These are phyloP conservation scores for Polytrichum commune DNA, from an alignment of 225 moss, liverwort and hornwort genomes.

Conservation along the genomic window DNA sequence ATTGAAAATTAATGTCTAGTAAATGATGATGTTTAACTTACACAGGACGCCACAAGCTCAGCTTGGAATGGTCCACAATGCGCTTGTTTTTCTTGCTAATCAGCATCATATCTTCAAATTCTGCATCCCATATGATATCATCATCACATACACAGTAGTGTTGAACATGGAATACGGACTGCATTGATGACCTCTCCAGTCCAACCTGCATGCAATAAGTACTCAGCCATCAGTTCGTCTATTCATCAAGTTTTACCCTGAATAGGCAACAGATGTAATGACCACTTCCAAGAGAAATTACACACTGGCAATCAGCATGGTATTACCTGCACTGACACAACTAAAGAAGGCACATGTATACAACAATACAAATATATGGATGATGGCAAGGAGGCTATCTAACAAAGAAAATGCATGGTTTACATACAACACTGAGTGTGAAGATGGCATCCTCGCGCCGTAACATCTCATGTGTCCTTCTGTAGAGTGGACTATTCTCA, in stretches of 20 bases:
- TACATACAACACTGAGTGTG: slow-evolving; percentile 64
- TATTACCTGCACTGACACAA: too few relatives aligned
- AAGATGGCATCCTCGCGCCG: slow-evolving; percentile 71
- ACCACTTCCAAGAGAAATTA: too few relatives aligned
- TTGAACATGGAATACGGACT: slow-evolving; percentile 81
- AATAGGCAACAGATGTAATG: too few relatives aligned
- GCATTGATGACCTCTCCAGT: slow-evolving; percentile 81
- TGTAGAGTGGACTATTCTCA: slow-evolving; percentile 59
- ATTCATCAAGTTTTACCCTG: too few relatives aligned
- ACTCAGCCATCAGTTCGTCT: neutral
- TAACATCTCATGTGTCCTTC: slow-evolving; percentile 69
- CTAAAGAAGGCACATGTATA: too few relatives aligned
- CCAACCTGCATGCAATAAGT: slow-evolving; percentile 45
- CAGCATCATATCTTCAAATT: slow-evolving; percentile 79
- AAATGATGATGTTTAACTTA: neutral
- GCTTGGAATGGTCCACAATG: slow-evolving; percentile 70
- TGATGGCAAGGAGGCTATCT: too few relatives aligned
- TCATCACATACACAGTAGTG: slow-evolving; percentile 76
- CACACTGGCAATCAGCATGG: too few relatives aligned
- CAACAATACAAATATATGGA: too few relatives aligned
- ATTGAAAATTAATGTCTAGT: neutral
- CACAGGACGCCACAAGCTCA: slow-evolving; percentile 61
- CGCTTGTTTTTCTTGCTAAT: slow-evolving; percentile 71
- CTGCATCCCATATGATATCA: slow-evolving; percentile 68
- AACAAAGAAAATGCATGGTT: slow-evolving; percentile 5